A percentile compares a stretch with the other conserved stretches of the same genome.
phyloP scores from a whole-genome alignment of 495 filamentous ascomycete genomes.

The Xylaria curta region DNA sequence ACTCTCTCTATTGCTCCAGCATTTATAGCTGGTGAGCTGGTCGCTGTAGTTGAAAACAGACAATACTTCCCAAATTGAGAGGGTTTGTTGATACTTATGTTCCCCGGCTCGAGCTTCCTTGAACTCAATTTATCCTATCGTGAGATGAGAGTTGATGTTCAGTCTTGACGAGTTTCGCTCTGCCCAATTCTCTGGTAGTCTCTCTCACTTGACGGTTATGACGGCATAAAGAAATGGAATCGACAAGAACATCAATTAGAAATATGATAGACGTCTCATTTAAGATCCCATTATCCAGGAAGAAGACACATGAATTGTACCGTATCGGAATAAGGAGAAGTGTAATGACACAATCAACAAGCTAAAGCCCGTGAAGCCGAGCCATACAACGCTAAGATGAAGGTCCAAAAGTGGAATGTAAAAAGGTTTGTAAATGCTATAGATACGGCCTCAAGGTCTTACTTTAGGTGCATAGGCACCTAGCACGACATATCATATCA shows the following conservation, averaged over 20 bases:
- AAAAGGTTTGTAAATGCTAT: not conserved
- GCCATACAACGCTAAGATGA: conserved; percentile 36
- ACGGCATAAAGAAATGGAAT: not conserved
- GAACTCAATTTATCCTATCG: not conserved
- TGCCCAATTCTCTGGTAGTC: not conserved
- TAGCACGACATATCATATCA: not conserved
- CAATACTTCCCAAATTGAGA: not conserved
- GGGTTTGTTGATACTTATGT: not conserved
- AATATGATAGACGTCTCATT: not conserved
- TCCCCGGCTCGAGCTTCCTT: not conserved
- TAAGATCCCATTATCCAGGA: not conserved
- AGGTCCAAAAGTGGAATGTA: conserved; percentile 27
- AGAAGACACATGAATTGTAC: not conserved
- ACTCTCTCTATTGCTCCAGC: not conserved
- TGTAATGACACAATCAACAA: not conserved
- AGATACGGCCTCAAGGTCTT: not conserved
- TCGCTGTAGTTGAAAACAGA: not conserved
- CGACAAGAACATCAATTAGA: not conserved
- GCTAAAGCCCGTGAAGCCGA: conserved; percentile 26
- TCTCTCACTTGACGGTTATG: not conserved
- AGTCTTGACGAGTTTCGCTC: not conserved
- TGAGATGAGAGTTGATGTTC: not conserved
- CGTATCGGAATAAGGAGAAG: not conserved
- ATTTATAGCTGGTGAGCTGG: not conserved
- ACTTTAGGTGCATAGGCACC: not conserved